Base-by-base conservation (phyloP, 805 yeast species). In the Kodamaea kaohsiungensis region DNA sequence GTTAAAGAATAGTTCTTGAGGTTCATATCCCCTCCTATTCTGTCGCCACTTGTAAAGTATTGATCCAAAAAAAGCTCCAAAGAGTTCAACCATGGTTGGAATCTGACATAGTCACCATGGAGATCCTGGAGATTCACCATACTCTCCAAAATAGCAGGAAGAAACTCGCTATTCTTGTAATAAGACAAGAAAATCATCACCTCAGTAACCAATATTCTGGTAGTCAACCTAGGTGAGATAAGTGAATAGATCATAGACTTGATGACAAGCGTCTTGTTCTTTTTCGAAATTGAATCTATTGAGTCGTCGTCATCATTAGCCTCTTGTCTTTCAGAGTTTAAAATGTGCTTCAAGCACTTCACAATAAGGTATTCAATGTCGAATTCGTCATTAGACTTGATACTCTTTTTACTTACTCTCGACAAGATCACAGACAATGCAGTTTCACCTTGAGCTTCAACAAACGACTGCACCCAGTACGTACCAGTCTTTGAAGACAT, bases 321-420 rank as follows among this genome's bases (percentile, higher is more conserved):
- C 16, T 60, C 65, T 12, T 52, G 52, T 33, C 52, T 57, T 30
- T 65, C 72, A 4, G 63, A 57, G 46, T 70, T 71, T 17, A 75
- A 50, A 1, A 75, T 68, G 53, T 66, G 62, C 54, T 68, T 72
- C 50, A 76, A 66, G 52, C 78, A 75, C 55, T 64, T 69, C 9
- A 77, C 72, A 35, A 76, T 75, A 17, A 62, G 56, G 52, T 59
- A 72, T 53, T 76, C 80, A 51, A 62, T 70, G 50, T 75, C 79
- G 39, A 76, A 72, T 53, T 75, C 79, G 30, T 75, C 79, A 55
- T 76, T 75, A 2, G 78, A 71, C 58, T 76, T 76, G 56, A 75
- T 75, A 53, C 76, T 71, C 56, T 75, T 72, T 54, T 68, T 71
- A 58, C 74, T 76, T 38, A 75, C 66, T 40, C 77, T 62, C 2